Base-by-base conservation (phyloP, 2,329 filamentous ascomycete genomes). In the Ophidiomyces ophidiicola region DNA sequence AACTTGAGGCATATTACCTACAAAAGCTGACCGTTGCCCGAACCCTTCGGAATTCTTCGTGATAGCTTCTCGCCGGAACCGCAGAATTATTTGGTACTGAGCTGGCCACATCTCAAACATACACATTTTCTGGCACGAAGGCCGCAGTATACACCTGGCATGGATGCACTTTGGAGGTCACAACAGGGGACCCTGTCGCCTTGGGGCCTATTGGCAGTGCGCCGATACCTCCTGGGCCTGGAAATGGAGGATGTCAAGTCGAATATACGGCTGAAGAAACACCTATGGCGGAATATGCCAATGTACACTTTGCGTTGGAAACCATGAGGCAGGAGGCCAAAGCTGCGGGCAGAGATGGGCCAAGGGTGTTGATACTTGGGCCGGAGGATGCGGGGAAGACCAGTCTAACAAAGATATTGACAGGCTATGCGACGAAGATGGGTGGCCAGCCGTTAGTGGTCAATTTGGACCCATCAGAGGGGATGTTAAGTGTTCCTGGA, bases 81-180 rank as follows among this genome's bases (percentile, higher is more conserved):
- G 90, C 88, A 34, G 90, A 98, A 61, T 77, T 93, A 54, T 94
- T 96, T 57, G 90, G 90, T 56, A 87, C 88, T 40, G 90, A 98
- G 64, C 80, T 98, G 30, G 86, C 86, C 7, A 71, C 75, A 6
- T 81, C 80, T 41, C 80, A 81, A 36, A 71, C 74, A 6, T 96
- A 96, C 65, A 78, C 71, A 21, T 88, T 98, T 60, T 72, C 74
- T 32, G 82, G 84, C 41, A 74, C 74, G 49, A 92, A 92, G 65
- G 82, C 82, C 42, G 87, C 88, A 45, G 80, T 98, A 53, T 83
- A 83, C 59, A 93, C 87, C 36, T 94, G 85, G 80, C 78, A 88
- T 54, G 88, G 90, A 51, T 94, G 86, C 62, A 77, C 77, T 38
- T 66, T 98, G 44, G 83, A 94, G 59, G 70, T 94, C 43, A 75